Evolutionary conservation across 768 basidiomycete species (phyloP).

Genomic region (Krasilnikovozyma curviuscula): DNA sequence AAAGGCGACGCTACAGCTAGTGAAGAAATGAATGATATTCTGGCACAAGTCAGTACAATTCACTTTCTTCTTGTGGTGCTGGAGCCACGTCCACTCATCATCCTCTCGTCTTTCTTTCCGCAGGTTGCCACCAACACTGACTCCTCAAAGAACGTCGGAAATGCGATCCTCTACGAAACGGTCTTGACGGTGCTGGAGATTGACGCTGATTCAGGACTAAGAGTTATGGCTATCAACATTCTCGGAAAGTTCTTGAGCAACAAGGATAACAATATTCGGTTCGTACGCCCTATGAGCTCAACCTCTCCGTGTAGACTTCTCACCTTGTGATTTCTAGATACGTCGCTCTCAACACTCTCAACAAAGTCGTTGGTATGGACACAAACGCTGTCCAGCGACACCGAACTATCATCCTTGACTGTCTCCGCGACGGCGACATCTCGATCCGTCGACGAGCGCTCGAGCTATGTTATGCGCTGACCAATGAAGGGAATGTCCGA

Average conservation of each 20-base stretch:
- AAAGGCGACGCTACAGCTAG: slow-evolving; percentile 66
- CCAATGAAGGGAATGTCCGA: slow-evolving; percentile 85
- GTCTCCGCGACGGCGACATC: slow-evolving; percentile 95
- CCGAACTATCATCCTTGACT: slow-evolving; percentile 95
- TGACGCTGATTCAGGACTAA: slow-evolving; percentile 81
- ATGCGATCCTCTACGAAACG: slow-evolving; percentile 92
- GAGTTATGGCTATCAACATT: slow-evolving; percentile 99
- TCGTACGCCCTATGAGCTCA: slow-evolving; percentile 13
- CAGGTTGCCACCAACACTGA: slow-evolving; percentile 99
- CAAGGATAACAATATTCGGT: slow-evolving; percentile 97
- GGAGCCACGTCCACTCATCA: not conserved
- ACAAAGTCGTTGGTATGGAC: slow-evolving; percentile 94
- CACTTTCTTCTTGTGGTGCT: not conserved
- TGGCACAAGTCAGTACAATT: slow-evolving; percentile 52
- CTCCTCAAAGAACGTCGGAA: slow-evolving; percentile 91
- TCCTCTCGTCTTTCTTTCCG: not conserved
- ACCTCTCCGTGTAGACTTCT: not conserved
- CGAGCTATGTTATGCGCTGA: slow-evolving; percentile 88
- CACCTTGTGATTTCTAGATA: slow-evolving; percentile 41
- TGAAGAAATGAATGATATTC: slow-evolving; percentile 94
- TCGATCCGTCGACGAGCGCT: slow-evolving; percentile 92
- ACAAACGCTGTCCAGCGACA: slow-evolving; percentile 96
- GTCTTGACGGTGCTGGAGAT: slow-evolving; percentile 91
- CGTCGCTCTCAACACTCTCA: slow-evolving; percentile 90
- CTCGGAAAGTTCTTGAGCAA: slow-evolving; percentile 95